A percentile compares a stretch with the other conserved stretches of the same genome.
These are phyloP conservation scores for Fusarium dlaminii DNA, from an alignment of 2,329 filamentous ascomycete species.

Conservation along the genomic window DNA sequence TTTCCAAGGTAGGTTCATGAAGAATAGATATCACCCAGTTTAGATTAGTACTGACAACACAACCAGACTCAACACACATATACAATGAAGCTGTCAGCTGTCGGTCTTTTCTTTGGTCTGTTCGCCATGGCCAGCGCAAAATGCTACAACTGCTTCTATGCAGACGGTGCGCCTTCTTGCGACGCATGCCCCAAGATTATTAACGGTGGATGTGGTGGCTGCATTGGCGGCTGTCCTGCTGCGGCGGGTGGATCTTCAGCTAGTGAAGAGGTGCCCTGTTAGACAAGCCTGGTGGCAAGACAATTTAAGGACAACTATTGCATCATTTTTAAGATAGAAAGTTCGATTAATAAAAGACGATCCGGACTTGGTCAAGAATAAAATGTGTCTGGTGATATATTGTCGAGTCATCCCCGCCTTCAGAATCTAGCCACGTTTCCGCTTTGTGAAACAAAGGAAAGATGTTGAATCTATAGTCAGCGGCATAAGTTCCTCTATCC, in stretches of 20 bases:
- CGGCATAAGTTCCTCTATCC: neutral
- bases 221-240: neutral
- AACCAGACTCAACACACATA: neutral
- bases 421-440: neutral
- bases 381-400: neutral
- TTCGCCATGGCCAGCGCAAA: neutral
- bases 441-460: neutral
- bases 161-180: neutral
- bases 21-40: neutral
- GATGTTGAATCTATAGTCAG: neutral
- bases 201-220: neutral
- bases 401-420: neutral
- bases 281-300: neutral
- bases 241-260: neutral
- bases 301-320: fast-evolving
- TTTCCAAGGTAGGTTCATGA: neutral
- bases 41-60: neutral
- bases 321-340: fast-evolving
- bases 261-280: neutral
- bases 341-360: neutral
- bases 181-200: neutral
- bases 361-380: neutral
- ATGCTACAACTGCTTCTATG: neutral
- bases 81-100: neutral
- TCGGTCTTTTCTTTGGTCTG: neutral